These are phyloP conservation scores for Thalassiosira ordinaria DNA, from an alignment of 352 stramenopile genomes.

Conservation along the genomic window DNA sequence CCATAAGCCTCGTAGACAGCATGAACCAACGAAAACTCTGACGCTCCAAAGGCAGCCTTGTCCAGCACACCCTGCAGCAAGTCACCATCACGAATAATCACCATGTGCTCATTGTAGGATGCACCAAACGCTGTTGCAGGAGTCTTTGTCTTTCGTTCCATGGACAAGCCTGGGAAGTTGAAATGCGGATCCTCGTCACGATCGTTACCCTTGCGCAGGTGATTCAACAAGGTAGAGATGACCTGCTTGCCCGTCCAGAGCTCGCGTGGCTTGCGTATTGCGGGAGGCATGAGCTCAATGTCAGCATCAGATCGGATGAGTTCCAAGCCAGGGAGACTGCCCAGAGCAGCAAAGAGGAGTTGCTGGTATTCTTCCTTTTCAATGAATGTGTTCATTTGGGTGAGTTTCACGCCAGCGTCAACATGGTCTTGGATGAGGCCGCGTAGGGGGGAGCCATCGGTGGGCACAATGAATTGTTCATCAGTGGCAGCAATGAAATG, in stretches of 20 bases:
- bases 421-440: slow-evolving; percentile 99
- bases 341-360: slow-evolving; percentile 94
- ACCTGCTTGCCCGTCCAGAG: slow-evolving; percentile 99
- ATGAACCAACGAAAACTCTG: slow-evolving; percentile 98
- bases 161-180: slow-evolving; percentile 89
- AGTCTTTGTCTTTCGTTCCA: slow-evolving; percentile 94
- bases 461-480: slow-evolving; percentile 95
- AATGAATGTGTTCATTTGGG: slow-evolving; percentile 97
- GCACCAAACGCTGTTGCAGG: slow-evolving; percentile 94
- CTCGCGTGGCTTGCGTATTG: slow-evolving; percentile 95
- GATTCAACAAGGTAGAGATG: slow-evolving; percentile 95
- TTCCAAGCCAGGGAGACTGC: slow-evolving; percentile 93
- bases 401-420: slow-evolving; percentile 97
- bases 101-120: slow-evolving; percentile 94
- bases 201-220: slow-evolving; percentile 87
- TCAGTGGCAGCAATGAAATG: slow-evolving; percentile 98
- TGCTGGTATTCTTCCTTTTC: slow-evolving; percentile 98
- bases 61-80: slow-evolving; percentile 97
- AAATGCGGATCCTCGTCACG: slow-evolving; percentile 57
- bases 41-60: slow-evolving; percentile 98
- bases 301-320: slow-evolving; percentile 87
- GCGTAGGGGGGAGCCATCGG: slow-evolving; percentile 96
- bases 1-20: slow-evolving; percentile 95
- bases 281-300: slow-evolving; percentile 95
- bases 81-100: slow-evolving; percentile 95